Conservation (phyloP, 768 basidiomycete species). For the Chalciporus piperatus region DNA sequence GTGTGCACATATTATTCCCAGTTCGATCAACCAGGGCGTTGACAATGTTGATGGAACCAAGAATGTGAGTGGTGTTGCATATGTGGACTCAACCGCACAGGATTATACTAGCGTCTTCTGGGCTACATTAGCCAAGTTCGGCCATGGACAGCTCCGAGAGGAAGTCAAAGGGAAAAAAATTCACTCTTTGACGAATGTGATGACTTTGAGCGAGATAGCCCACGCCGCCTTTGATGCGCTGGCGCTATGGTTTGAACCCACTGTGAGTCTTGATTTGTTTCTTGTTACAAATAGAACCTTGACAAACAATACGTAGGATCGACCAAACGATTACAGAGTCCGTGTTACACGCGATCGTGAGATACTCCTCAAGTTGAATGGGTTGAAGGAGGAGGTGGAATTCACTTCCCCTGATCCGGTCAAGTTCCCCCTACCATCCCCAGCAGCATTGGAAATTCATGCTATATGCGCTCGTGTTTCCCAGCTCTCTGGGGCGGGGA, state of each 20-base stretch:
- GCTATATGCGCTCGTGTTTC: constrained; percentile 41
- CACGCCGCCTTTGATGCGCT: not conserved
- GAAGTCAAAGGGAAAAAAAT: constrained; percentile 25
- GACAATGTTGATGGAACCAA: too few relatives aligned
- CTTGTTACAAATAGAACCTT: not conserved
- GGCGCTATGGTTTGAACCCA: constrained; percentile 4
- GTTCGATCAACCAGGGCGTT: too few relatives aligned
- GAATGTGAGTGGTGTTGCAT: too few relatives aligned
- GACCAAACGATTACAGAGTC: not conserved
- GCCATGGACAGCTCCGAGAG: not conserved
- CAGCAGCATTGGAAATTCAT: constrained; percentile 35
- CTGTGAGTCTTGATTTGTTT: not conserved
- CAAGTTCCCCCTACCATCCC: constrained; percentile 30
- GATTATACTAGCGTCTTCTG: constrained; percentile 3
- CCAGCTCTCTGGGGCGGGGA: constrained; percentile 38
- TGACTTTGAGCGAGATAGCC: not conserved
- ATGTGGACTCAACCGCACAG: too few relatives aligned
- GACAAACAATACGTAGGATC: not conserved
- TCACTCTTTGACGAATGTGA: constrained; percentile 21
- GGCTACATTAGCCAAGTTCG: constrained; percentile 19
- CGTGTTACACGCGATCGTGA: not conserved
- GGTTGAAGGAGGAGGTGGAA: constrained; percentile 10
- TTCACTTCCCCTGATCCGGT: constrained; percentile 28
- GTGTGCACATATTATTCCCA: too few relatives aligned
- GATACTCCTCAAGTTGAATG: too few relatives aligned